Evolutionary conservation across 1,139 yeast species (phyloP).

Genomic region (Pichiaceae sp.): DNA sequence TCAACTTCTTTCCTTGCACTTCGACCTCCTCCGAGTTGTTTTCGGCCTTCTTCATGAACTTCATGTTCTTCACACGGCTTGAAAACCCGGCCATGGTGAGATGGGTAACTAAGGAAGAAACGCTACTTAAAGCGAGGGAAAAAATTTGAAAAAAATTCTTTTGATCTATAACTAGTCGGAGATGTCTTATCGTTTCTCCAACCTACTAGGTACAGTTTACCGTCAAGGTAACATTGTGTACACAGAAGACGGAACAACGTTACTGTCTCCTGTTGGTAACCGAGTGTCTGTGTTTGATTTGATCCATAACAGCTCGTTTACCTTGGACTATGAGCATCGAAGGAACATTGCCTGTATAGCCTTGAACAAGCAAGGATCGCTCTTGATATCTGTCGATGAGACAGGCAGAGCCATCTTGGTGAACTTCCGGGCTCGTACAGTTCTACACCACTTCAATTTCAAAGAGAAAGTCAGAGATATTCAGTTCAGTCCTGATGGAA

Average conservation of each 20-base stretch:
- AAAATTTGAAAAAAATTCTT: constrained; percentile 1
- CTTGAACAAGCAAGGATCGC: constrained; percentile 70
- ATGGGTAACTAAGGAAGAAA: too few species aligned
- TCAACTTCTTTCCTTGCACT: constrained; percentile 30
- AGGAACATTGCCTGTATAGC: constrained; percentile 77
- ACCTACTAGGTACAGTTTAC: constrained; percentile 89
- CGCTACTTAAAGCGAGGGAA: background rate
- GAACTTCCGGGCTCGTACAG: constrained; percentile 75
- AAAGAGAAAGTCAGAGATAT: constrained; percentile 68
- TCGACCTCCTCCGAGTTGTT: constrained; percentile 29
- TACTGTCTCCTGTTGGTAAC: constrained; percentile 92
- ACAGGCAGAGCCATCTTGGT: constrained; percentile 93
- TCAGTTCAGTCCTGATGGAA: constrained; percentile 85
- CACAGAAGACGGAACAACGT: constrained; percentile 75
- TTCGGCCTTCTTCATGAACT: constrained; percentile 46
- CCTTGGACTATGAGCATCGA: constrained; percentile 89
- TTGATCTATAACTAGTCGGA: background rate
- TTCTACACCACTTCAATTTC: constrained; percentile 92
- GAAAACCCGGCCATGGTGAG: constrained; percentile 24
- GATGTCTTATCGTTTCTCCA: constrained; percentile 51
- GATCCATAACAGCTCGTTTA: constrained; percentile 75
- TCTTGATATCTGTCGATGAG: constrained; percentile 77
- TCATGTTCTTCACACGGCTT: constrained; percentile 66
- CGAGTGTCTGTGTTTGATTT: constrained; percentile 85
- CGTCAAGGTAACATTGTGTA: constrained; percentile 85